Evolutionary conservation across 371 early-diverging fungal genomes (phyloP), one percentile per base, ranked within the genome.

Genomic region (Rhizopus sp.): DNA sequence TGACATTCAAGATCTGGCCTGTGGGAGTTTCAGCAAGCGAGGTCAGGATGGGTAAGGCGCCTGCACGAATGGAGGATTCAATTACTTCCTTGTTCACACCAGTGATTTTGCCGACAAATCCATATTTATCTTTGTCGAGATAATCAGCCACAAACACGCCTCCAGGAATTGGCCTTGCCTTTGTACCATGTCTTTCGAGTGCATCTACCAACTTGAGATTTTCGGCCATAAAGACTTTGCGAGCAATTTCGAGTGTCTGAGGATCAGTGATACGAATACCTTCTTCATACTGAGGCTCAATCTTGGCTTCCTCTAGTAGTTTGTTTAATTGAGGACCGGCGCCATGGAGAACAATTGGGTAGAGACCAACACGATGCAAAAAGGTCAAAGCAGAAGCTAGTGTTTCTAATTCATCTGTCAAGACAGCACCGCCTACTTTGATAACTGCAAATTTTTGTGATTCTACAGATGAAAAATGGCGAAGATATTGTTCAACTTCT

Each of bases 391-490:
- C 89, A 1, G 94, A 93, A 2, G 95, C 95, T 15, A 98, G 75
- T n/a, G 94, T 93, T 55, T 93, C 93, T 47, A 98, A 82, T 51
- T 96, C 94, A 69, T 98, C 94, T 2, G 94, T 87, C 60, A 98
- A 78, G 12, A 98, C 95, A 6, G 96, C 98, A 10, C 98, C 98
- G 53, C 98, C 98, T 16, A 98, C 97, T 71, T 98, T 98, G 79
- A 98, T 96, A 52, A 98, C 96, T 13, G 98, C 98, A 79, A 98
- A 98, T 80, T 95, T 94, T 81, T 96, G 96, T n/a, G 93, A 93
- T 67, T 96, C 96, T 39, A 96, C 97, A 0, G 92, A 90, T 0
- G 94, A 90, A 68, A 97, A 98, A 64, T 95, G 95, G 45, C 91
- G 88, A 57, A 98, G 85, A 64, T 98, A 98, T 76, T 95, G 95